Evolutionary conservation across 441 rosid species (phyloP).

Genomic region (Erysimum cheiri): DNA sequence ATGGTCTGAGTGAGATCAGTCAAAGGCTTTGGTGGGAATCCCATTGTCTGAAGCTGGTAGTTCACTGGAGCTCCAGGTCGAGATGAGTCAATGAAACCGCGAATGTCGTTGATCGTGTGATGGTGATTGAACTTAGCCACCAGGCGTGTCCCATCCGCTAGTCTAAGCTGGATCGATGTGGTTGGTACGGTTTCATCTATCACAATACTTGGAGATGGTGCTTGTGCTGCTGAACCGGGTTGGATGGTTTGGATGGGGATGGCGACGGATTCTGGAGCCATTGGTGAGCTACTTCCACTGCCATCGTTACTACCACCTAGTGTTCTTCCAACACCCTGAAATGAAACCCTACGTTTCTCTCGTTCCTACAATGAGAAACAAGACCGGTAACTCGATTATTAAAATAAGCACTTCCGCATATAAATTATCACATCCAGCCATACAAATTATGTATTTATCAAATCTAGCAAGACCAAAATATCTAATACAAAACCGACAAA

Average conservation of each 20-base stretch:
- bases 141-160: constrained; percentile 86
- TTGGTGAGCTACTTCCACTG: constrained; percentile 47
- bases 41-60: constrained; percentile 90
- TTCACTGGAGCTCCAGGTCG: constrained; percentile 62
- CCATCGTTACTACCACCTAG: constrained; percentile 60
- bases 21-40: constrained; percentile 86
- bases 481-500: not conserved
- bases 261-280: constrained; percentile 26
- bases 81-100: constrained; percentile 70
- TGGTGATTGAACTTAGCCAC: constrained; percentile 71
- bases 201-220: constrained; percentile 50
- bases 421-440: not conserved
- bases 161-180: constrained; percentile 85
- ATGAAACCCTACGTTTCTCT: constrained; percentile 63
- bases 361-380: constrained; percentile 60
- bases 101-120: constrained; percentile 71
- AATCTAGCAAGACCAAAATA: not conserved
- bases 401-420: not conserved
- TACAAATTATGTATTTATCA: no score
- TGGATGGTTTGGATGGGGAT: constrained; percentile 50
- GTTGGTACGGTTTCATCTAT: constrained; percentile 73
- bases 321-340: constrained; percentile 93
- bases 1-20: constrained; percentile 65
- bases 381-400: not conserved
- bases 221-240: constrained; percentile 42